Evolutionary conservation across 148 eudicot genomes (phyloP).

Genomic region (Vaccinium myrtillus): DNA sequence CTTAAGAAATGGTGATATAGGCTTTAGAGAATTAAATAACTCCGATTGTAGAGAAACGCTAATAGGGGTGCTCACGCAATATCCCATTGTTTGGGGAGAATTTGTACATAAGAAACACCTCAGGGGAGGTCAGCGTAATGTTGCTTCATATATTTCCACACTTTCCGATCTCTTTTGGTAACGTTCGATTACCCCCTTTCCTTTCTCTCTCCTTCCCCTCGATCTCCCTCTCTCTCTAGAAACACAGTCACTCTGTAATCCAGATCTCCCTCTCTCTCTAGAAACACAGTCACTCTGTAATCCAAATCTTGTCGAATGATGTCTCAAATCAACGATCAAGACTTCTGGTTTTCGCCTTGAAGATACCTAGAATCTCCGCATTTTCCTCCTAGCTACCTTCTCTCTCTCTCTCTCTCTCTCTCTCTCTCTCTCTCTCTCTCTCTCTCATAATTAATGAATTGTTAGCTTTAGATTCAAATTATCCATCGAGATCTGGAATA

Average conservation of each 20-base stretch:
- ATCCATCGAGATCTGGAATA: conserved; percentile 9
- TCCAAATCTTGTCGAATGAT: neutral
- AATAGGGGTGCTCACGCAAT: too few relatives aligned
- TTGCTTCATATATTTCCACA: too few relatives aligned
- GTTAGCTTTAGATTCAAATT: neutral
- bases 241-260: neutral
- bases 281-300: neutral
- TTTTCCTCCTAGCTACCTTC: neutral
- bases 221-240: neutral
- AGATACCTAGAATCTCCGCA: neutral
- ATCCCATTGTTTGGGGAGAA: too few relatives aligned
- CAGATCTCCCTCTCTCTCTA: neutral
- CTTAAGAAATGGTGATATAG: too few relatives aligned
- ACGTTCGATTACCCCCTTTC: neutral
- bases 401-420: neutral
- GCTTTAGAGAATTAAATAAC: too few relatives aligned
- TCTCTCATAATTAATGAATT: neutral
- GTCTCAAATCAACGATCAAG: neutral
- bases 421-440: neutral
- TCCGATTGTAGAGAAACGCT: too few relatives aligned
- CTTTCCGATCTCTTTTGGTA: neutral
- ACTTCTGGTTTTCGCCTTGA: neutral
- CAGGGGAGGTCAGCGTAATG: too few relatives aligned
- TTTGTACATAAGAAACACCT: too few relatives aligned
- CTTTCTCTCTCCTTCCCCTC: neutral